Conservation (phyloP, 345 rosid species). For the Draba incana region DNA sequence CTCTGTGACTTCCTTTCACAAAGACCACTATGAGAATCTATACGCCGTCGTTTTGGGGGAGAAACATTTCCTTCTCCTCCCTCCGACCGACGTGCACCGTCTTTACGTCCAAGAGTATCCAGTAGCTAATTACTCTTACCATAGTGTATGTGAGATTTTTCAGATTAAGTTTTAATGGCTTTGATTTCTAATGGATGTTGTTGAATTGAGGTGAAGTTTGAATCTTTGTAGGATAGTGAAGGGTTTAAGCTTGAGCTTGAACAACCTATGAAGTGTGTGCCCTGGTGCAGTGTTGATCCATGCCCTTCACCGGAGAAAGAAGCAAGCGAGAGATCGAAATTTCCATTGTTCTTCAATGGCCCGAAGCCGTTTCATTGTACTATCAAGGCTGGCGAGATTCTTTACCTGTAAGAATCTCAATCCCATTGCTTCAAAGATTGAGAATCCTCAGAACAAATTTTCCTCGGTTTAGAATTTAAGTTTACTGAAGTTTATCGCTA, state of each 20-base stretch:
- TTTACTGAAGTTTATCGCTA: background rate
- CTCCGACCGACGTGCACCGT: conserved; percentile 85
- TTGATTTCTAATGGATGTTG: conserved; percentile 2
- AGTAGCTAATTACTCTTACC: conserved; percentile 62
- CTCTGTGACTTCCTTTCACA: conserved; percentile 81
- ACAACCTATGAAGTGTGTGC: conserved; percentile 60
- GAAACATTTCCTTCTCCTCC: conserved; percentile 81
- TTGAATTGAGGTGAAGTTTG: conserved; percentile 20
- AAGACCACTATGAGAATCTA: conserved; percentile 90
- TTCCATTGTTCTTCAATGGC: conserved; percentile 73
- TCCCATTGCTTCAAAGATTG: conserved; percentile 10
- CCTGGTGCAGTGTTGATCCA: conserved; percentile 89
- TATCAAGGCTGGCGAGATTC: conserved; percentile 80
- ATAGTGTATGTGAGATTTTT: conserved; percentile 35
- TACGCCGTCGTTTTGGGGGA: conserved; percentile 84
- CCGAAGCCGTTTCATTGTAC: conserved; percentile 77
- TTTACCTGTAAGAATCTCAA: conserved; percentile 70
- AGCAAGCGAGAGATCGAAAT: conserved; percentile 55
- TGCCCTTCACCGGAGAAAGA: conserved; percentile 54
- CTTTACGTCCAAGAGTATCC: conserved; percentile 71
- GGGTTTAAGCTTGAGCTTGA: conserved; percentile 66
- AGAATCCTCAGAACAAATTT: background rate
- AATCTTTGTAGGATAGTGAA: conserved; percentile 50
- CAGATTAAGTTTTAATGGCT: conserved; percentile 33
- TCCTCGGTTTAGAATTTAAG: background rate